Percentiles rank a stretch among this genome's conserved stretches.
Conservation (phyloP, 1,284 basidiomycete genomes). For the Ustilago lituana region DNA sequence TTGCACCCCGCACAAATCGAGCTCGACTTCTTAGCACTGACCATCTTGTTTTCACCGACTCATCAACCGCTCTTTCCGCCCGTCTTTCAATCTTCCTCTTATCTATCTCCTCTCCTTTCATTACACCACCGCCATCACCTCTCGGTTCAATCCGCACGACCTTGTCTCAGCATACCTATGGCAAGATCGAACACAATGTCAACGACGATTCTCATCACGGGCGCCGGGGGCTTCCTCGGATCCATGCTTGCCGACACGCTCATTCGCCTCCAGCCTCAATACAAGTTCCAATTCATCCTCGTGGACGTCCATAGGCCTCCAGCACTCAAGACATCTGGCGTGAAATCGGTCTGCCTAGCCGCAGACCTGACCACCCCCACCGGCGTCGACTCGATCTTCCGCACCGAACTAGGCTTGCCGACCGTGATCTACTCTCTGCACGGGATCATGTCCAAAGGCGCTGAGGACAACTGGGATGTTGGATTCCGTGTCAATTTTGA, state of each 20-base stretch:
- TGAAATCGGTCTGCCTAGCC: slow-evolving; percentile 17
- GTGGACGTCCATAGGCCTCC: slow-evolving; percentile 38
- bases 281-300: slow-evolving; percentile 43
- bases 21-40: too few relatives aligned
- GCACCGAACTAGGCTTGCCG: slow-evolving; percentile 32
- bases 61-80: too few relatives aligned
- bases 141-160: too few relatives aligned
- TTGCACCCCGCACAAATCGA: slow-evolving; percentile 4
- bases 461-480: slow-evolving; percentile 47
- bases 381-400: slow-evolving; percentile 38
- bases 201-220: slow-evolving; percentile 49
- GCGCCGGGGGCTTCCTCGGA: slow-evolving; percentile 50
- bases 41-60: too few relatives aligned
- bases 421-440: slow-evolving; percentile 50
- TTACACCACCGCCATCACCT: too few relatives aligned
- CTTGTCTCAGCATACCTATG: too few relatives aligned
- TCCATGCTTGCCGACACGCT: slow-evolving; percentile 43
- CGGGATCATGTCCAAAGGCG: slow-evolving; percentile 53
- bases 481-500: slow-evolving; percentile 51
- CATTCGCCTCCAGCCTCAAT: slow-evolving; percentile 20
- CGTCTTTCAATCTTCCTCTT: too few relatives aligned
- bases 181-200: slow-evolving; percentile 5
- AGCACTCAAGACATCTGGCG: slow-evolving; percentile 6
- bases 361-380: slow-evolving; percentile 40
- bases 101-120: too few relatives aligned